These are phyloP conservation scores for Fraxinus greggii DNA, from an alignment of 305 asterid species.

Conservation along the genomic window DNA sequence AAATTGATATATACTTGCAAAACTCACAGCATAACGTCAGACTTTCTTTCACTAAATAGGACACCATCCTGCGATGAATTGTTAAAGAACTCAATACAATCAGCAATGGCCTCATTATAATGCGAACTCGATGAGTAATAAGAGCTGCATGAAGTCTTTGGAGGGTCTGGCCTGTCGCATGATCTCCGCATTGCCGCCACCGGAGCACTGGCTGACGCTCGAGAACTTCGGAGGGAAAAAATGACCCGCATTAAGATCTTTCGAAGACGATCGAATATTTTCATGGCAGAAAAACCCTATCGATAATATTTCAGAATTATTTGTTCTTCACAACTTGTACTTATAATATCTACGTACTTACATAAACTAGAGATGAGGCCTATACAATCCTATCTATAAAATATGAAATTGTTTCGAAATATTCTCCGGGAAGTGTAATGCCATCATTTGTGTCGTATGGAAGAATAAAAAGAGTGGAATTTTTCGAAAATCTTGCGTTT, in stretches of 20 bases:
- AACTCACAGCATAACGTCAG: slow-evolving; percentile 41
- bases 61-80: slow-evolving; percentile 39
- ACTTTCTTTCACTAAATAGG: slow-evolving; percentile 30
- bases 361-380: background rate
- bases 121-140: slow-evolving; percentile 58
- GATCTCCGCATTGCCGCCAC: slow-evolving; percentile 46
- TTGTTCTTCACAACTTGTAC: background rate
- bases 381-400: slow-evolving; percentile 4
- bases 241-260: slow-evolving; percentile 59
- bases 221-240: slow-evolving; percentile 31
- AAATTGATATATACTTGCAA: background rate
- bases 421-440: slow-evolving; percentile 47
- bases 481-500: slow-evolving; percentile 16
- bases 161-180: slow-evolving; percentile 53
- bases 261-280: slow-evolving; percentile 52
- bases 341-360: background rate
- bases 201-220: slow-evolving; percentile 11
- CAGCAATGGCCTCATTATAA: slow-evolving; percentile 73
- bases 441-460: slow-evolving; percentile 52
- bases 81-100: slow-evolving; percentile 81
- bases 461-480: slow-evolving; percentile 36
- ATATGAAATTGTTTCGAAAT: slow-evolving; percentile 19
- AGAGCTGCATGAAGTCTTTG: slow-evolving; percentile 68
- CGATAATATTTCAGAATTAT: background rate
- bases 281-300: slow-evolving; percentile 40